Base-by-base conservation (phyloP, 352 stramenopile species). In the Pythium apleroticum region DNA sequence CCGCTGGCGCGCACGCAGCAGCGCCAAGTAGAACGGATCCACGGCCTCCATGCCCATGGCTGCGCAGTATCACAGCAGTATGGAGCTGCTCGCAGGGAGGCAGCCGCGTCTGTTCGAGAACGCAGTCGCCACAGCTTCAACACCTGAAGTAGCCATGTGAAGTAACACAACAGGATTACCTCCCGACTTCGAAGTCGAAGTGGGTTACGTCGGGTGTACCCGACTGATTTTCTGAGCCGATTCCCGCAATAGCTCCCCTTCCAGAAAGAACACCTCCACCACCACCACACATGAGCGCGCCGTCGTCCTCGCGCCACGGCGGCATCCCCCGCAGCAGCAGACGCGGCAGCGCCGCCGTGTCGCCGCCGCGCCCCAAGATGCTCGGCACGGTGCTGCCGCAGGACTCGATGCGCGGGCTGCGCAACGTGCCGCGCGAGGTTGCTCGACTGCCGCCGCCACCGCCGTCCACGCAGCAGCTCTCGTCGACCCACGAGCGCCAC, bases 21-120 rank as follows among this genome's bases (percentile, higher is more conserved):
- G 69, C 61, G 87, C 89, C 76, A 95, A 74, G 72, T 89, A 97
- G 72, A 97, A 91, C 46, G 90, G 88, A 52, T 96, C 93, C 75
- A 98, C 84, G 27, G 84, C 73, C 60, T 92, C 83, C 55, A 91
- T 41, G 37, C 70, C 71, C 65, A 59, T 54, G n/a, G 0, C 19
- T 33, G n/a, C n/a, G n/a, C n/a, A n/a, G n/a, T n/a, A n/a, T n/a
- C n/a, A n/a, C n/a, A n/a, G n/a, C n/a, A n/a, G n/a, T n/a, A n/a
- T 45, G 27, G n/a, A 10, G 4, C n/a, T 48, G 25, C 19, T 37
- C 15, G 7, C 14, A 3, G 9, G 45, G n/a, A n/a, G 19, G 6
- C 17, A 27, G 30, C 6, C n/a, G 65, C 30, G 43, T 48, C 53
- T 69, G 30, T 62, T 53, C 8, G 48, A 43, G 15, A n/a, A 37